These are phyloP conservation scores for Lactarius akahatsu DNA, from an alignment of 768 basidiomycete genomes.

Conservation along the genomic window DNA sequence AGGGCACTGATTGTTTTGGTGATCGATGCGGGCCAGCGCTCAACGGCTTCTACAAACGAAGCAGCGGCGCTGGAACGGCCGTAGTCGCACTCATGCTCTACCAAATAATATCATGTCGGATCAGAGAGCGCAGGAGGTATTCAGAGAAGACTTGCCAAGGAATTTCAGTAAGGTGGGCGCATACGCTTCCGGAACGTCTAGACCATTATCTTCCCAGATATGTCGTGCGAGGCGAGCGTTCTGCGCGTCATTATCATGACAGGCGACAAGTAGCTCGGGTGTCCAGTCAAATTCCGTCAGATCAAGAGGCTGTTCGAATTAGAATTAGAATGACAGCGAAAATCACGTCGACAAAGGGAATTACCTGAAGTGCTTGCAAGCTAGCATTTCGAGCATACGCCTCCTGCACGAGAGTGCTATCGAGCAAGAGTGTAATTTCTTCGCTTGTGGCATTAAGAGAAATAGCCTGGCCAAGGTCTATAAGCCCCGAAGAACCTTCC, in stretches of 20 bases:
- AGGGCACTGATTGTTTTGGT: constrained; percentile 50
- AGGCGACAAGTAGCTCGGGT: constrained; percentile 81
- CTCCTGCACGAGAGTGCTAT: constrained; percentile 80
- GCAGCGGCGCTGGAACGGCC: constrained; percentile 70
- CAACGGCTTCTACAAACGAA: constrained; percentile 76
- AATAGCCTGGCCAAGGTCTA: constrained; percentile 81
- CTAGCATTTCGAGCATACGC: constrained; percentile 85
- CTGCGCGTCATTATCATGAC: constrained; percentile 87
- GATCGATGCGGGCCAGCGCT: constrained; percentile 63
- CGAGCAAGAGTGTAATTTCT: constrained; percentile 67
- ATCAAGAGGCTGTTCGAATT: constrained; percentile 72
- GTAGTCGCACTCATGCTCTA: constrained; percentile 78
- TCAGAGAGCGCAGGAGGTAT: constrained; percentile 8
- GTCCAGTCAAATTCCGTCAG: constrained; percentile 94
- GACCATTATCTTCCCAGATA: constrained; percentile 94
- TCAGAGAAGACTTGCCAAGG: constrained; percentile 54
- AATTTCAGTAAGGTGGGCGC: constrained; percentile 58
- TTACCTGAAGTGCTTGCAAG: constrained; percentile 86
- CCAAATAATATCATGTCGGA: background rate
- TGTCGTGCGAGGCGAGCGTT: constrained; percentile 78
- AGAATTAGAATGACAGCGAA: constrained; percentile 3
- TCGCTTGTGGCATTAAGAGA: constrained; percentile 56
- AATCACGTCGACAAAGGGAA: background rate
- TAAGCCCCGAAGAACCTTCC: constrained; percentile 75
- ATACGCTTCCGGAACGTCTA: constrained; percentile 77